Conservation (phyloP, 2,329 filamentous ascomycete genomes). For the Aspergillus awamori region DNA sequence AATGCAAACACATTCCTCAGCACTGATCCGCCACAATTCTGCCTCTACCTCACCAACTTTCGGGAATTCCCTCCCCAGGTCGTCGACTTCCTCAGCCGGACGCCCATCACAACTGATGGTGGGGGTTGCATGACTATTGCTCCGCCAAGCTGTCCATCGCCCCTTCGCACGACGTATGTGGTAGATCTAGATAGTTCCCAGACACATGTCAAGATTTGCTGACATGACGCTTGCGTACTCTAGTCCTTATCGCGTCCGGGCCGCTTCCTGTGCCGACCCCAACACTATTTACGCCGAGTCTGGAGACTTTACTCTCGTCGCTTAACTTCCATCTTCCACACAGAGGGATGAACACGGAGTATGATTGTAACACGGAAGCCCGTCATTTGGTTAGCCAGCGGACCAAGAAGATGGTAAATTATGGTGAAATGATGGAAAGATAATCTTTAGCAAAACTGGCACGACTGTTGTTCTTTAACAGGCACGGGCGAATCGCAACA, state of each 20-base stretch:
- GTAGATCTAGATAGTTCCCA: neutral
- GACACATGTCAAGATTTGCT: neutral
- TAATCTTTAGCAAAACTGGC: neutral
- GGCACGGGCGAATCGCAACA: neutral
- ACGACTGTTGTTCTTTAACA: too few species aligned
- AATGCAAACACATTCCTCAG: neutral
- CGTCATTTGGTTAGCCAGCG: too few species aligned
- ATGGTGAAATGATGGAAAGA: too few species aligned
- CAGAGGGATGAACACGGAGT: too few species aligned
- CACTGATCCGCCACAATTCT: slow-evolving; percentile 1
- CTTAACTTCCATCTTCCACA: neutral
- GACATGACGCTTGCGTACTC: neutral
- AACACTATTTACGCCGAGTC: slow-evolving; percentile 4
- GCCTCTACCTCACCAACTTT: slow-evolving; percentile 5
- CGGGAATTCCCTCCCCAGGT: neutral
- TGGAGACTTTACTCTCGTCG: neutral
- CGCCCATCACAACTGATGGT: neutral
- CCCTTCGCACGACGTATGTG: neutral
- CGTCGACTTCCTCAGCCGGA: neutral
- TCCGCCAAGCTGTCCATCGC: neutral
- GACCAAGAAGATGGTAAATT: too few species aligned
- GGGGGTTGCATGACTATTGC: neutral
- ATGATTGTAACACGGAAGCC: too few species aligned
- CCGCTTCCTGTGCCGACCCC: neutral
- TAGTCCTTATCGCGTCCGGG: neutral